A percentile compares a stretch with the other conserved stretches of the same genome.
These are phyloP conservation scores for Entomophthora muscae DNA, from an alignment of 371 early-diverging fungal species.

Conservation along the genomic window DNA sequence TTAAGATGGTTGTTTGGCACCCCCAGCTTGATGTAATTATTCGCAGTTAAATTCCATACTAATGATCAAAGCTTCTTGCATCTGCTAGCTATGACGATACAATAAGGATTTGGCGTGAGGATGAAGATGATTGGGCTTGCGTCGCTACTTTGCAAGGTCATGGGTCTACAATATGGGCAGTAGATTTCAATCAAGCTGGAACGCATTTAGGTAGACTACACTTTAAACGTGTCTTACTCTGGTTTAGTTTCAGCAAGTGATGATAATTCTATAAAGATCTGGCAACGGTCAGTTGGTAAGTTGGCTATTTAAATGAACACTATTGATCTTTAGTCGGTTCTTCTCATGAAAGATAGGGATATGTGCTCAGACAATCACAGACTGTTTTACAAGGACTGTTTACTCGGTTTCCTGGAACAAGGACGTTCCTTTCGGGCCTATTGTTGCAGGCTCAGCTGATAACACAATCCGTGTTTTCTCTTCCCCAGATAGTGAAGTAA, in stretches of 20 bases:
- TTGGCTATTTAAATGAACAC: too few species aligned
- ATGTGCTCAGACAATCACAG: slow-evolving; percentile 37
- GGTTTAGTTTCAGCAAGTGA: slow-evolving; percentile 66
- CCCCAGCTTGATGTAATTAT: slow-evolving; percentile 48
- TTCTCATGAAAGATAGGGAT: slow-evolving; percentile 43
- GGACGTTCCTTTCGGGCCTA: slow-evolving; percentile 22
- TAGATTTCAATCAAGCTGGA: slow-evolving; percentile 74
- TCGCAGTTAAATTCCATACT: not conserved
- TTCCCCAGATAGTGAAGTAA: not conserved
- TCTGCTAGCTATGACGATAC: slow-evolving; percentile 92
- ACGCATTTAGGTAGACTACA: slow-evolving; percentile 28
- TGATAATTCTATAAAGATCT: slow-evolving; percentile 68
- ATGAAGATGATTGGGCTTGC: slow-evolving; percentile 88
- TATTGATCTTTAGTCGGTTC: slow-evolving; percentile 16
- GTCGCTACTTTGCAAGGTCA: slow-evolving; percentile 70
- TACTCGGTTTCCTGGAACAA: slow-evolving; percentile 88
- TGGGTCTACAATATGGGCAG: slow-evolving; percentile 80
- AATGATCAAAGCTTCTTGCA: slow-evolving; percentile 48
- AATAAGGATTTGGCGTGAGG: slow-evolving; percentile 73
- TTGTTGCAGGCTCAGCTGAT: slow-evolving; percentile 77
- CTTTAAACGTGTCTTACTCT: not conserved
- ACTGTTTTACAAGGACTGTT: slow-evolving; percentile 60
- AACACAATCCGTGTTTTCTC: slow-evolving; percentile 51
- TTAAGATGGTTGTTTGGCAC: slow-evolving; percentile 88
- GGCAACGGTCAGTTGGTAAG: slow-evolving; percentile 38